A percentile compares a stretch with the other conserved stretches of the same genome.
These are phyloP conservation scores for Aspergillus quadrilineatus DNA, from an alignment of 2,329 filamentous ascomycete species.

Conservation along the genomic window DNA sequence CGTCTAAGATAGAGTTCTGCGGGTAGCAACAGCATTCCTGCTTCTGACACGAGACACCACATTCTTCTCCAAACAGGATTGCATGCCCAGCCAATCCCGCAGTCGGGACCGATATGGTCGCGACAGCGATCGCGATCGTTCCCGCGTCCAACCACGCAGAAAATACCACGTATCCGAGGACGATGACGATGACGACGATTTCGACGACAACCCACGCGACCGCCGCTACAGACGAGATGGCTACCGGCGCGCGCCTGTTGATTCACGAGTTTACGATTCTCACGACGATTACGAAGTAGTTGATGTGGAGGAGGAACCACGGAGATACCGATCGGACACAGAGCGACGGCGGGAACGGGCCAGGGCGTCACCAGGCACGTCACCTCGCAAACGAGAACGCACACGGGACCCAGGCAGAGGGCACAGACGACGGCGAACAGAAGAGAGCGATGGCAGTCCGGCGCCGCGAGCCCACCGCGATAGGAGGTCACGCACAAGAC, in stretches of 20 bases:
- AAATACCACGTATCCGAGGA: slow-evolving; percentile 24
- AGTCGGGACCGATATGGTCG: slow-evolving; percentile 34
- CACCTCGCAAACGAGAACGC: slow-evolving; percentile 35
- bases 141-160: slow-evolving; percentile 18
- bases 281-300: slow-evolving; percentile 16
- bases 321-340: slow-evolving; percentile 11
- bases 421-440: slow-evolving; percentile 28
- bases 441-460: slow-evolving; percentile 32
- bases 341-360: slow-evolving; percentile 26
- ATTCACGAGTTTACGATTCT: slow-evolving; percentile 24
- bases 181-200: slow-evolving; percentile 24
- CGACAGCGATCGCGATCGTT: slow-evolving; percentile 23
- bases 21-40: slow-evolving; percentile 1
- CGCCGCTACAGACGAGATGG: slow-evolving; percentile 25
- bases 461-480: slow-evolving; percentile 8
- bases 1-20: background rate
- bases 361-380: slow-evolving; percentile 38
- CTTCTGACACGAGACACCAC: background rate
- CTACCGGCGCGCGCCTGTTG: slow-evolving; percentile 20
- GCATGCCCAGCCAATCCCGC: slow-evolving; percentile 36
- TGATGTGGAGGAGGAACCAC: slow-evolving; percentile 6
- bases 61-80: slow-evolving; percentile 10
- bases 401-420: slow-evolving; percentile 34
- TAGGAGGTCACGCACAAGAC: slow-evolving; percentile 16
- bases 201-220: slow-evolving; percentile 22